A percentile compares a stretch with the other conserved stretches of the same genome.
These are phyloP conservation scores for Capillidium heterosporum DNA, from an alignment of 371 early-diverging fungal genomes.

Conservation along the genomic window DNA sequence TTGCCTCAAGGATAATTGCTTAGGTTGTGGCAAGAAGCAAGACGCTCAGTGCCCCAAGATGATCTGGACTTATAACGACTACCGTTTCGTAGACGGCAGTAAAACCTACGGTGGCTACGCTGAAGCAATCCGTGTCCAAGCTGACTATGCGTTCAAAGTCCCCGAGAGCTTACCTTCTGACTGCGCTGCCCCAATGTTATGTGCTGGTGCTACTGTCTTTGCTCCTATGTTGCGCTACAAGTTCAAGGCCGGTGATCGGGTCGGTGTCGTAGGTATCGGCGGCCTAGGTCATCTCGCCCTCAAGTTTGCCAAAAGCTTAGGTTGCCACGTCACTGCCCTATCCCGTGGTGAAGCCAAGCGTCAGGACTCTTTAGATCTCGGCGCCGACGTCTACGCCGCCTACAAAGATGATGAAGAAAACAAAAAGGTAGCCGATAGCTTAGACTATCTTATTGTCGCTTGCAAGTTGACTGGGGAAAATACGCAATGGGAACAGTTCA, in stretches of 20 bases:
- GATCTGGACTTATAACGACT: conserved; percentile 15
- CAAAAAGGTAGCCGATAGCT: conserved; percentile 4
- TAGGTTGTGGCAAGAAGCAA: conserved; percentile 52
- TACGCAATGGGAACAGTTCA: conserved; percentile 26
- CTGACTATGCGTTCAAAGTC: conserved; percentile 25
- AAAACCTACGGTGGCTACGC: conserved; percentile 26
- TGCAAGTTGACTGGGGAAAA: conserved; percentile 15
- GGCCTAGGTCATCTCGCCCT: conserved; percentile 55
- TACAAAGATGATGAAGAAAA: conserved; percentile 15
- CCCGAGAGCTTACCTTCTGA: conserved; percentile 23
- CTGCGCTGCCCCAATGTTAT: conserved; percentile 27
- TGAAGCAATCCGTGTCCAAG: conserved; percentile 20
- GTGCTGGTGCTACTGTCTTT: conserved; percentile 54
- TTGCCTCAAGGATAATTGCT: conserved; percentile 21
- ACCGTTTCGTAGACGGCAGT: neutral
- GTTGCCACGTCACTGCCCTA: conserved; percentile 42
- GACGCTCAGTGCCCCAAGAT: conserved; percentile 34
- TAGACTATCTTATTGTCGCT: conserved; percentile 33
- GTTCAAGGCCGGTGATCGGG: conserved; percentile 30
- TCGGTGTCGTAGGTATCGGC: conserved; percentile 52
- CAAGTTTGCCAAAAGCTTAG: conserved; percentile 40
- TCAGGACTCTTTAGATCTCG: conserved; percentile 40
- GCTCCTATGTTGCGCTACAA: conserved; percentile 28
- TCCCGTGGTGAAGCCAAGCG: conserved; percentile 32
- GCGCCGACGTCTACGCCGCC: conserved; percentile 35